Percentiles rank a stretch among this genome's conserved stretches.
Conservation (phyloP, 1,284 basidiomycete genomes). For the Sanghuangporus baumii region DNA sequence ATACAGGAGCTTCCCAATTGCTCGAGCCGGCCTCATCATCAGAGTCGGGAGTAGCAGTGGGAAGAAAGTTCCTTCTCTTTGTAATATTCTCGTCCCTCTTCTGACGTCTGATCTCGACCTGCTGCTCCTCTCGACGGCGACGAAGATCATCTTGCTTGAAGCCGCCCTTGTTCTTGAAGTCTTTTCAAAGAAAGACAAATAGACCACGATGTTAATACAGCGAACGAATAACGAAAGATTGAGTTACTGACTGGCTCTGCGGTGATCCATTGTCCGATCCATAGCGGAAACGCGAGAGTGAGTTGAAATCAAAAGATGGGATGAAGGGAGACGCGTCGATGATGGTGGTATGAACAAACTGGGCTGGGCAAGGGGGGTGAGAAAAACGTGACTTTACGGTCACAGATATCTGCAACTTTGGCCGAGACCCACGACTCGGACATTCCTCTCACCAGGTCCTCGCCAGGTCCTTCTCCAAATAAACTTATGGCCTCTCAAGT, state of each 20-base stretch:
- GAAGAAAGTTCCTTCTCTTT: constrained; percentile 90
- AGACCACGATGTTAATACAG: neutral
- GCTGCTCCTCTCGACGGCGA: constrained; percentile 92
- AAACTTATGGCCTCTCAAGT: constrained; percentile 47
- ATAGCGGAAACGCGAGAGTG: constrained; percentile 1
- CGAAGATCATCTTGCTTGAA: constrained; percentile 85
- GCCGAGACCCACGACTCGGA: too few relatives aligned
- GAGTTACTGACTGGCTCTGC: constrained; percentile 13
- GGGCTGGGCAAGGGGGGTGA: constrained; percentile 12
- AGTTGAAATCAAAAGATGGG: neutral
- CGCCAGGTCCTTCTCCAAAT: neutral
- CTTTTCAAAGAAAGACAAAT: constrained; percentile 25
- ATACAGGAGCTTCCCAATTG: constrained; percentile 73
- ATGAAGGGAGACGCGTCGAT: constrained; percentile 6
- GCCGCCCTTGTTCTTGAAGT: constrained; percentile 76
- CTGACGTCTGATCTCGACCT: constrained; percentile 94
- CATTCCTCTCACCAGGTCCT: neutral
- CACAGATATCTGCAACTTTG: neutral
- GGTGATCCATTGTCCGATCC: constrained; percentile 18
- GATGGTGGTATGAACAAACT: constrained; percentile 4
- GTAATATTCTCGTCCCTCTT: constrained; percentile 97
- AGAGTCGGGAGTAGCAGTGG: constrained; percentile 67
- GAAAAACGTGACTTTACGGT: neutral
- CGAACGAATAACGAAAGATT: neutral
- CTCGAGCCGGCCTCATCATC: constrained; percentile 77